A percentile compares a stretch with the other conserved stretches of the same genome.
Conservation (phyloP, 108 stramenopile genomes). For the Aurantiochytrium sp. region DNA sequence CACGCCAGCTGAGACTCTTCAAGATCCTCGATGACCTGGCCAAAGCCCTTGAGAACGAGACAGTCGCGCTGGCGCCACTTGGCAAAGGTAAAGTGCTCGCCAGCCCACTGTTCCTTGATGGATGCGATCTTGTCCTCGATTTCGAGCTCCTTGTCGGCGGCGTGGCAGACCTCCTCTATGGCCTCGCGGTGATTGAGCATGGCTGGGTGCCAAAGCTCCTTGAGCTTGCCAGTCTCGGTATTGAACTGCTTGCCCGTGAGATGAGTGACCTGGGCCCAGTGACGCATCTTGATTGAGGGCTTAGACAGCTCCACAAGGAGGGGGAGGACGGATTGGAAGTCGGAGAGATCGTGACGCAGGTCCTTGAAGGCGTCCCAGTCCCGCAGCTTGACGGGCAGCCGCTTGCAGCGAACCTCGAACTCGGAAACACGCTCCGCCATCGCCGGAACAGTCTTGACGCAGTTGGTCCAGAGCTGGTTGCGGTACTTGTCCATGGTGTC, state of each 20-base stretch:
- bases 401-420: constrained; percentile 52
- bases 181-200: constrained; percentile 29
- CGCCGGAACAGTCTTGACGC: constrained; percentile 31
- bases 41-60: constrained; percentile 39
- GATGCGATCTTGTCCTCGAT: constrained; percentile 56
- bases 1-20: constrained; percentile 63
- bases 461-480: constrained; percentile 44
- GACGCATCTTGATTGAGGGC: constrained; percentile 54
- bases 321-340: constrained; percentile 56
- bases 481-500: constrained; percentile 43
- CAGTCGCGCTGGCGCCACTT: constrained; percentile 47
- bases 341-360: constrained; percentile 40
- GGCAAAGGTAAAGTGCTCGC: constrained; percentile 43
- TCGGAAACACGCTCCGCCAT: constrained; percentile 47
- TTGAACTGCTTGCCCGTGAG: constrained; percentile 1
- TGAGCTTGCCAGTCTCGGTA: neutral
- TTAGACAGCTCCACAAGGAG: constrained; percentile 56
- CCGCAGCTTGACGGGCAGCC: constrained; percentile 56
- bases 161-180: constrained; percentile 58
- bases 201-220: constrained; percentile 26
- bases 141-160: constrained; percentile 61
- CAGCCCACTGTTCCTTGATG: constrained; percentile 53
- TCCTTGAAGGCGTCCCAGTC: constrained; percentile 56
- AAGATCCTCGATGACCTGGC: constrained; percentile 54
- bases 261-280: constrained; percentile 54